Base-by-base conservation (phyloP, 1,284 basidiomycete genomes). In the Irpex sp. region DNA sequence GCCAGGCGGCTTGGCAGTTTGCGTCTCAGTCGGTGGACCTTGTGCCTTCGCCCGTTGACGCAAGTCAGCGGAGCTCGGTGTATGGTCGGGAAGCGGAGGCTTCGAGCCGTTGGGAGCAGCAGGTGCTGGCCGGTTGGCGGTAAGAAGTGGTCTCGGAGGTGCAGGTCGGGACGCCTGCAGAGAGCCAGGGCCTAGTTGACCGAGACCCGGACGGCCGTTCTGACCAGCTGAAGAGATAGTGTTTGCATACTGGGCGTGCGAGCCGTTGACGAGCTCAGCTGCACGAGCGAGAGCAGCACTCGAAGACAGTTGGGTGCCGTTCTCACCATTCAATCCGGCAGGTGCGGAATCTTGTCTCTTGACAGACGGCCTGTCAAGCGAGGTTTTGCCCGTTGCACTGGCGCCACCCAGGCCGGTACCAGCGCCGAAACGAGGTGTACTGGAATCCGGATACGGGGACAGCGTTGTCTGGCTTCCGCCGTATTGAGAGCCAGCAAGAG, bases 351-450 rank as follows among this genome's bases (percentile, higher is more conserved):
- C 88, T 70, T 86, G 85, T 49, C 88, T 82, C 69, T 81, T 82
- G 21, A 81, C 75, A 5, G 74, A 72, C 19, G 82, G 79, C 7
- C 83, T 77, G 13, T 72, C 69, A 17, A 5, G 82, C 68, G 78
- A 76, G 65, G 82, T 74, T 74, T 85, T 82, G 64, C 81, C 73
- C 67, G 84, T 78, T 62, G 70, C 73, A 19, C 54, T 34, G 8
- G 80, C 72, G 15, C 93, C 93, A 57, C 87, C 93, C 9, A 96
- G 83, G 5, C 95, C 95, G 1, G 93, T 93, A 2, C 92, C 92
- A 1, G 92, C 93, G 59, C 89, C 88, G 77, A 96, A 96, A 0
- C 94, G 84, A 0, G 89, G 85, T 7, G 91, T 82, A 73, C 76
- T 69, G 40, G 74, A 72, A 63, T 75, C 76, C 3, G 74, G 65